A percentile compares a stretch with the other conserved stretches of the same genome.
These are phyloP conservation scores for Neospora caninum DNA, from an alignment of 169 alveolate genomes.

Conservation along the genomic window DNA sequence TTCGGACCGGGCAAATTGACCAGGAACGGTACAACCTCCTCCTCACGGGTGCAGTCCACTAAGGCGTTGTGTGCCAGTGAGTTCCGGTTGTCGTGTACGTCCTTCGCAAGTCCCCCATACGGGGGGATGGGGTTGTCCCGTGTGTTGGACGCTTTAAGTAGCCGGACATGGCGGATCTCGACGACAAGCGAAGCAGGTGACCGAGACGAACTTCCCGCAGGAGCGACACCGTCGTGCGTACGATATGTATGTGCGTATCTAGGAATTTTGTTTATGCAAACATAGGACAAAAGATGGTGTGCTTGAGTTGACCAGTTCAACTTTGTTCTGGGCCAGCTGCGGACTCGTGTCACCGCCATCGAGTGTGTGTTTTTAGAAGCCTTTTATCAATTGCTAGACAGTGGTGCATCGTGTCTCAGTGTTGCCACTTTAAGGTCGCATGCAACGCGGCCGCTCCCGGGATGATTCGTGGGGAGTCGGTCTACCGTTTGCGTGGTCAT, in stretches of 20 bases:
- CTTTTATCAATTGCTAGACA: too few relatives aligned
- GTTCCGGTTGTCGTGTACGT: not conserved
- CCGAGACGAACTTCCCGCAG: not conserved
- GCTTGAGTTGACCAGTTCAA: too few relatives aligned
- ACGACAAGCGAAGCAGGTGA: not conserved
- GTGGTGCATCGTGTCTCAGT: too few relatives aligned
- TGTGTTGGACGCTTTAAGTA: not conserved
- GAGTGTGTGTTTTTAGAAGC: too few relatives aligned
- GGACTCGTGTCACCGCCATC: too few relatives aligned
- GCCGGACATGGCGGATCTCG: not conserved
- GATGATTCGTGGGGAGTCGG: too few relatives aligned
- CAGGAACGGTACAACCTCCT: not conserved
- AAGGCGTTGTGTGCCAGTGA: not conserved
- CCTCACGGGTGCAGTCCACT: constrained; percentile 24
- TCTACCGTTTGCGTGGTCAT: too few relatives aligned
- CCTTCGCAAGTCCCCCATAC: not conserved
- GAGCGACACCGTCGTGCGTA: not conserved
- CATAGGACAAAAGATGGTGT: too few relatives aligned
- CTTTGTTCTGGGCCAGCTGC: too few relatives aligned
- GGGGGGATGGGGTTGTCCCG: not conserved
- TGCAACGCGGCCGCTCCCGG: too few relatives aligned
- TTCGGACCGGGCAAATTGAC: constrained; percentile 7
- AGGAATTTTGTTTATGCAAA: too few relatives aligned
- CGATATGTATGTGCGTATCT: not conserved
- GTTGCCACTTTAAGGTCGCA: too few relatives aligned